Base-by-base conservation (phyloP, 495 filamentous ascomycete genomes). In the Daldinia bambusicola region DNA sequence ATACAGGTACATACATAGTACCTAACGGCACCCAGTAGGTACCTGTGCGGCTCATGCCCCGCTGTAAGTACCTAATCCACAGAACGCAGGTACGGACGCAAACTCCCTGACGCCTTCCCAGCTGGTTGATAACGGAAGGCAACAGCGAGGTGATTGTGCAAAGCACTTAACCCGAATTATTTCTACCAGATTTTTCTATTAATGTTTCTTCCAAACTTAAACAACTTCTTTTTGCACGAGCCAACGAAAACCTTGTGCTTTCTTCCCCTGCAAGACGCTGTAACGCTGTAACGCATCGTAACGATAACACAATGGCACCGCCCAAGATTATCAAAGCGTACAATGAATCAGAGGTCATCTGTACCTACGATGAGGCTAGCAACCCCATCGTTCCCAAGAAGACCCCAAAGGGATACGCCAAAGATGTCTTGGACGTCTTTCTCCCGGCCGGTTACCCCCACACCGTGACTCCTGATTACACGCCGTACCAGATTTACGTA, bases 401-500 rank as follows among this genome's bases (percentile, higher is more conserved):
- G 40, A 63, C 64, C 3, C 43, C 37, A 3, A 70, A 61, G 20
- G 58, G 37, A 32, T 59, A 68, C 16, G 68, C 72, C 60, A 77
- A 76, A 67, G 76, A 74, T 12, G 16, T 91, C 9, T 80, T 92
- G 55, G 87, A 89, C 72, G 85, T 96, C 53, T 99, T 99, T 79
- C 84, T 99, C n/a, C 95, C 95, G 0, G 89, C 91, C 9, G 95
- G 95, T 37, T 99, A 92, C 83, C 95, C 95, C 4, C 87, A 95
- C 64, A 95, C 92, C 74, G 95, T 99, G 43, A 96, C 90, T 10
- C 81, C 89, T 34, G 95, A 99, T 79, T 99, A 99, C 80, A 84
- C 93, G 53, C 82, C 89, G 85, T 97, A 83, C 72, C 83, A 85
- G 84, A 86, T 76, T 60, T 81, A 76, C 68, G 75, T 77, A 64